phyloP scores from a whole-genome alignment of 2,329 filamentous ascomycete species.

The Nothopassalora personata region DNA sequence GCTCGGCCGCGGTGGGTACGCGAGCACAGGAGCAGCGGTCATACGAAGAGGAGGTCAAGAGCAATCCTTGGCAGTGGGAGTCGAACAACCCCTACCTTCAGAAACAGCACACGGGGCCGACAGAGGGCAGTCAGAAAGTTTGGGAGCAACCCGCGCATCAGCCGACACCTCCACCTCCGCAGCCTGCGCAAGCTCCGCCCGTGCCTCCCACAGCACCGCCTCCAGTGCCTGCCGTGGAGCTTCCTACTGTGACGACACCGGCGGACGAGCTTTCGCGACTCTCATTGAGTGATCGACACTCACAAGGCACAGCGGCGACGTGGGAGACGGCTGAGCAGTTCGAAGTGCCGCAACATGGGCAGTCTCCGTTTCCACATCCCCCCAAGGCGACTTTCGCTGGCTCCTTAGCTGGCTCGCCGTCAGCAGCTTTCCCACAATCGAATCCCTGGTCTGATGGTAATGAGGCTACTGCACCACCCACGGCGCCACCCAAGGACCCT shows the following conservation, averaged over 20 bases:
- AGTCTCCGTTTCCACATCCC: constrained; percentile 21
- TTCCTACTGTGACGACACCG: constrained; percentile 39
- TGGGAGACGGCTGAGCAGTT: constrained; percentile 23
- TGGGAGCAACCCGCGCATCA: constrained; percentile 34
- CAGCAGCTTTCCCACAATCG: constrained; percentile 13
- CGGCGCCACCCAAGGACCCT: constrained; percentile 19
- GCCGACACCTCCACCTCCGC: constrained; percentile 17
- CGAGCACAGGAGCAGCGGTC: constrained; percentile 13
- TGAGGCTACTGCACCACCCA: constrained; percentile 5
- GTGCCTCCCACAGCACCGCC: constrained; percentile 18
- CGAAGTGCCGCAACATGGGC: constrained; percentile 26
- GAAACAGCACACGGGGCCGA: constrained; percentile 7
- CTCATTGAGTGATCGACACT: constrained; percentile 27
- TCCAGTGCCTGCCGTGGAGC: constrained; percentile 32
- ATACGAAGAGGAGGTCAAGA: constrained; percentile 22
- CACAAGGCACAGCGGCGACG: constrained; percentile 14
- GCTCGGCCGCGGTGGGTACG: constrained; percentile 3
- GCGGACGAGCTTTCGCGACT: constrained; percentile 37
- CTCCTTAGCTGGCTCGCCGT: constrained; percentile 15
- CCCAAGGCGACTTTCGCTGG: background rate
- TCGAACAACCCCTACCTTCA: constrained; percentile 21
- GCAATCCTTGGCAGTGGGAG: constrained; percentile 27
- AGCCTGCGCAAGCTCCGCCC: constrained; percentile 16
- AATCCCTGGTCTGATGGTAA: constrained; percentile 19
- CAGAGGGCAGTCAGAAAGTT: constrained; percentile 35